These are phyloP conservation scores for Clavispora fructus DNA, from an alignment of 805 yeast genomes.

Conservation along the genomic window DNA sequence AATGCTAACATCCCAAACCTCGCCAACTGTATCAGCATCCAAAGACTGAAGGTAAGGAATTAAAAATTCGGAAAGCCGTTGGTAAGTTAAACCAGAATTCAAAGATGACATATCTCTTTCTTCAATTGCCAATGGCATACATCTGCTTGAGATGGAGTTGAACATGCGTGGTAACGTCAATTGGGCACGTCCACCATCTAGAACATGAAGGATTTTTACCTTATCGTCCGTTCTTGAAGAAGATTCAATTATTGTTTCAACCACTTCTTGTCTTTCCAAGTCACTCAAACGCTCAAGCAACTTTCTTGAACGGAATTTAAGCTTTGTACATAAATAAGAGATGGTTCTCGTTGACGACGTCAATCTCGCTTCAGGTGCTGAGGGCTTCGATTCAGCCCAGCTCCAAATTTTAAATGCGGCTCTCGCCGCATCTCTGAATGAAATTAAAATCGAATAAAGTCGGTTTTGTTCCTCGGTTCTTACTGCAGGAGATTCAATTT, in stretches of 20 bases:
- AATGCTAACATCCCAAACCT: constrained; percentile 60
- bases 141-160: constrained; percentile 47
- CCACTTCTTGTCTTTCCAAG: constrained; percentile 66
- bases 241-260: constrained; percentile 57
- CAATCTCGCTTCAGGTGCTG: neutral
- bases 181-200: constrained; percentile 82
- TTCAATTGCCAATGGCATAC: constrained; percentile 27
- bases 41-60: constrained; percentile 57
- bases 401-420: constrained; percentile 64
- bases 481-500: constrained; percentile 57
- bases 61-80: constrained; percentile 47
- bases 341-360: constrained; percentile 22
- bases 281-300: constrained; percentile 59
- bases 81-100: constrained; percentile 41
- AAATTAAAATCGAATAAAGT: constrained; percentile 51
- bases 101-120: constrained; percentile 41
- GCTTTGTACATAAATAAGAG: constrained; percentile 44
- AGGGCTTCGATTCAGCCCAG: constrained; percentile 48
- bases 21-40: constrained; percentile 75
- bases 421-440: constrained; percentile 56
- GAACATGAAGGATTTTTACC: constrained; percentile 62
- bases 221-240: constrained; percentile 12
- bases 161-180: constrained; percentile 65
- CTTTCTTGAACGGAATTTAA: constrained; percentile 65
- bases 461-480: constrained; percentile 48